A percentile compares a stretch with the other conserved stretches of the same genome.
Conservation (phyloP, 202 grass and related monocot genomes). For the Zoysia matrella region DNA sequence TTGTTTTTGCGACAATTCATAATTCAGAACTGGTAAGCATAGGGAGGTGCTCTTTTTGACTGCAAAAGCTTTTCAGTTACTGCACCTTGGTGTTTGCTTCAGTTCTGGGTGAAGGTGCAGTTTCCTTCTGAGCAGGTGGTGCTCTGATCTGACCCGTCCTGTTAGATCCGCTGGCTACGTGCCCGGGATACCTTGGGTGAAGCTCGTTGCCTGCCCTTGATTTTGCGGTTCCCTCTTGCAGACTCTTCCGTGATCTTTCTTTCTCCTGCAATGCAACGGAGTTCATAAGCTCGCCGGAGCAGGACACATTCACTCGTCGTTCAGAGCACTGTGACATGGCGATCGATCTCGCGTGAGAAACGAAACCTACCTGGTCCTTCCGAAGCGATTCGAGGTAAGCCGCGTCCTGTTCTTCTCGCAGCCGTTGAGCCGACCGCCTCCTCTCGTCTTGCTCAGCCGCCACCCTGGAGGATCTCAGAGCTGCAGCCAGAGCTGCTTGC, state of each 20-base stretch:
- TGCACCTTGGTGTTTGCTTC: conserved; percentile 67
- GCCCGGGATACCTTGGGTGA: conserved; percentile 26
- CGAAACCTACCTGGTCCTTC: conserved; percentile 55
- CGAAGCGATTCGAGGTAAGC: conserved; percentile 71
- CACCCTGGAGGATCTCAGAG: conserved; percentile 22
- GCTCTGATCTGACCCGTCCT: conserved; percentile 38
- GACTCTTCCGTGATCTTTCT: conserved; percentile 43
- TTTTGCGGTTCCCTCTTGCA: conserved; percentile 35
- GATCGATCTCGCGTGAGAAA: too few species aligned
- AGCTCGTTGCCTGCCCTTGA: conserved; percentile 6
- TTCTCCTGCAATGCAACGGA: conserved; percentile 54
- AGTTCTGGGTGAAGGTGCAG: conserved; percentile 39
- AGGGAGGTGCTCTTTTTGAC: background rate
- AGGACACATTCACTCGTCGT: background rate
- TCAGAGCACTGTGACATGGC: conserved; percentile 8
- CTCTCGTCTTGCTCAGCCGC: conserved; percentile 56
- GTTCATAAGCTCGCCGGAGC: background rate
- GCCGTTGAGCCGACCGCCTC: conserved; percentile 48
- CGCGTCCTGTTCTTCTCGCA: conserved; percentile 64
- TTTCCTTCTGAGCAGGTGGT: conserved; percentile 32
- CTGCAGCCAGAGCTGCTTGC: conserved; percentile 13
- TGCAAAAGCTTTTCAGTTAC: background rate
- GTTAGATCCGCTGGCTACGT: conserved; percentile 31
- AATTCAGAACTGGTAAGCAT: background rate
- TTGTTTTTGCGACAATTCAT: background rate